Evolutionary conservation across 1,139 yeast genomes (phyloP).

Genomic region (Yamadazyma pseudoaaseri): DNA sequence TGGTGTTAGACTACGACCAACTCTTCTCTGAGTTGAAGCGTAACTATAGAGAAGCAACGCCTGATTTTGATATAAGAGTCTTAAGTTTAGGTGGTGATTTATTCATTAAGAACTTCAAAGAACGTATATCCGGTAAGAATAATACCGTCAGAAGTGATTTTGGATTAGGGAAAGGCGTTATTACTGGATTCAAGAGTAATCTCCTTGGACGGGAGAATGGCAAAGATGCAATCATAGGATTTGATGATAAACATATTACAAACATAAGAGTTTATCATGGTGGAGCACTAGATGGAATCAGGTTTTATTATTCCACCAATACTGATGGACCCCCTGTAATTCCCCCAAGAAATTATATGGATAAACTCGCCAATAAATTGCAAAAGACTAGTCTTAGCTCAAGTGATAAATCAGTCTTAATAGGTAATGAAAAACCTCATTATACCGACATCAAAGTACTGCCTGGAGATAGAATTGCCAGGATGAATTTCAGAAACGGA

Average conservation of each 20-base stretch:
- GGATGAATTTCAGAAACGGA: slow-evolving; percentile 69
- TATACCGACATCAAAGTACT: slow-evolving; percentile 57
- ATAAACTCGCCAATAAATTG: slow-evolving; percentile 24
- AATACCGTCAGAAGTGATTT: slow-evolving; percentile 39
- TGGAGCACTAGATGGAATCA: slow-evolving; percentile 74
- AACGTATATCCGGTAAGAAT: slow-evolving; percentile 17
- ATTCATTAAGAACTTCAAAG: slow-evolving; percentile 29
- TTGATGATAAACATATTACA: slow-evolving; percentile 31
- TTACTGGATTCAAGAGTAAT: slow-evolving; percentile 48
- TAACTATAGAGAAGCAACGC: slow-evolving; percentile 21
- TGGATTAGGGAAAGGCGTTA: slow-evolving; percentile 32
- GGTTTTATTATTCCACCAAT: slow-evolving; percentile 19
- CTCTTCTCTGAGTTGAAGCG: slow-evolving; percentile 40
- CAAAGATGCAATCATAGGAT: slow-evolving; percentile 24
- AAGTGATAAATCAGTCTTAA: slow-evolving; percentile 24
- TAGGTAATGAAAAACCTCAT: slow-evolving; percentile 64
- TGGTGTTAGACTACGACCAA: slow-evolving; percentile 47
- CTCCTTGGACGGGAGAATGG: slow-evolving; percentile 36
- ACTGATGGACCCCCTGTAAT: slow-evolving; percentile 30
- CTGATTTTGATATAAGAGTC: slow-evolving; percentile 49
- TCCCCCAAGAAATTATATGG: slow-evolving; percentile 49
- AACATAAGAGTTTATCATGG: slow-evolving; percentile 69
- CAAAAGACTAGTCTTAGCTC: not conserved
- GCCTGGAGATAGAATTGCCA: slow-evolving; percentile 57
- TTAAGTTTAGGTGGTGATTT: slow-evolving; percentile 45